Evolutionary conservation across 805 yeast species (phyloP), one percentile per base, ranked within the genome.

Genomic region (Priceomyces castillae): DNA sequence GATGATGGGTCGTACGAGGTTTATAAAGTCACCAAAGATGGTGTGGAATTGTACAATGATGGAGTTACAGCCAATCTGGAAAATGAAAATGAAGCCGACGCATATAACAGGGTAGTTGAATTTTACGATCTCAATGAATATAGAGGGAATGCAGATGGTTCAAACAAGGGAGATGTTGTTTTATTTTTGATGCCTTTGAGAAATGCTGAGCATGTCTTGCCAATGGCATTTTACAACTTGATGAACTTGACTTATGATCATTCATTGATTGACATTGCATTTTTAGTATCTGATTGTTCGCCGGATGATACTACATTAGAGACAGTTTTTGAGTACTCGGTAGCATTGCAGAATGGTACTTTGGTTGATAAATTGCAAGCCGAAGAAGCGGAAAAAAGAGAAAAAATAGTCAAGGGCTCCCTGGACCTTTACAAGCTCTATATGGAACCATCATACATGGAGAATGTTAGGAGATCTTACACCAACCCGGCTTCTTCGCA

Each of bases 171-270:
- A 11, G 95, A 88, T 49, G 77, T 81, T 38, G 80, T 88, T 11
- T 65, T 88, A 43, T 65, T 89, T 40, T 72, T 84, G 47, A 76
- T 88, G 56, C 96, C 96, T 7, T 66, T 88, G 47, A 72, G 95
- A 62, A 84, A 88, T 56, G 95, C 96, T 0, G 85, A 79, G 53
- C 71, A 76, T 22, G 90, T 86, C 16, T 65, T 88, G 48, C 90
- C 94, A 10, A 71, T 87, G 71, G 88, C 90, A 74, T 87, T 89
- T 67, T 82, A 83, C 56, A 86, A 88, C 64, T 67, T 88, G 64
- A 86, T 85, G 92, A 87, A 88, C 61, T 69, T 88, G 64, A 86
- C 95, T 1, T 88, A 88, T 59, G 89, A 86, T 43, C 96, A 89
- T 59, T 74, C 78, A 18, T 66, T 86, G 49, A 83, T 88, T 42